Percentiles rank a stretch among this genome's conserved stretches.
Evolutionary conservation across 108 stramenopile genomes (phyloP).

Genomic region (Schizochytrium sp.): DNA sequence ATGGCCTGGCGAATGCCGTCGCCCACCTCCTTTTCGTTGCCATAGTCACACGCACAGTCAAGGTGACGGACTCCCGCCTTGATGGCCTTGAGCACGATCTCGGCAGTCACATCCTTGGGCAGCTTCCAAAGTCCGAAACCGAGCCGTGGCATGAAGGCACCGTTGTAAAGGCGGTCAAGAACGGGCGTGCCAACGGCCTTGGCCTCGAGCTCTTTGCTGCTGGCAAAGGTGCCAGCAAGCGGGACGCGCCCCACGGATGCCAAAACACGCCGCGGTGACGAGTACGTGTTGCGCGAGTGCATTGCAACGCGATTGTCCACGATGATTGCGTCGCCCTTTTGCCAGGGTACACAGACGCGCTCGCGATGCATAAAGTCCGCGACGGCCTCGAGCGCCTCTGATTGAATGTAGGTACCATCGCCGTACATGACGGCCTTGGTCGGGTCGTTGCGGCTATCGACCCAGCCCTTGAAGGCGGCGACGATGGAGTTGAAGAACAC

Average conservation of each 20-base stretch:
- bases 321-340: slow-evolving; percentile 62
- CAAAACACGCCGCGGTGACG: slow-evolving; percentile 47
- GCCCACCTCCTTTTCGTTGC: slow-evolving; percentile 78
- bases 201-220: background rate
- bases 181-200: background rate
- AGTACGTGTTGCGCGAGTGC: slow-evolving; percentile 66
- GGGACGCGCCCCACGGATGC: background rate
- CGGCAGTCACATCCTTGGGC: background rate
- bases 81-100: slow-evolving; percentile 53
- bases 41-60: slow-evolving; percentile 90
- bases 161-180: background rate
- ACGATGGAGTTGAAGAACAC: slow-evolving; percentile 50
- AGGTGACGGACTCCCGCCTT: slow-evolving; percentile 69
- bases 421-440: slow-evolving; percentile 60
- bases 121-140: slow-evolving; percentile 24
- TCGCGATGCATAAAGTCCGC: slow-evolving; percentile 58
- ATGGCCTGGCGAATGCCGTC: slow-evolving; percentile 70
- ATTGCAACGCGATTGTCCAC: slow-evolving; percentile 67
- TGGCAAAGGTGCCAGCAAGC: background rate
- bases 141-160: background rate
- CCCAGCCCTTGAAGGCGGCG: slow-evolving; percentile 70
- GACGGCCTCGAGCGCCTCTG: slow-evolving; percentile 46
- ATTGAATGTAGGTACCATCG: slow-evolving; percentile 56
- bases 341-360: slow-evolving; percentile 61
- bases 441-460: slow-evolving; percentile 61